Percentiles rank a stretch among this genome's conserved stretches.
Evolutionary conservation across 257 asterid species (phyloP).

Genomic region (Solanum pinnatisectum): DNA sequence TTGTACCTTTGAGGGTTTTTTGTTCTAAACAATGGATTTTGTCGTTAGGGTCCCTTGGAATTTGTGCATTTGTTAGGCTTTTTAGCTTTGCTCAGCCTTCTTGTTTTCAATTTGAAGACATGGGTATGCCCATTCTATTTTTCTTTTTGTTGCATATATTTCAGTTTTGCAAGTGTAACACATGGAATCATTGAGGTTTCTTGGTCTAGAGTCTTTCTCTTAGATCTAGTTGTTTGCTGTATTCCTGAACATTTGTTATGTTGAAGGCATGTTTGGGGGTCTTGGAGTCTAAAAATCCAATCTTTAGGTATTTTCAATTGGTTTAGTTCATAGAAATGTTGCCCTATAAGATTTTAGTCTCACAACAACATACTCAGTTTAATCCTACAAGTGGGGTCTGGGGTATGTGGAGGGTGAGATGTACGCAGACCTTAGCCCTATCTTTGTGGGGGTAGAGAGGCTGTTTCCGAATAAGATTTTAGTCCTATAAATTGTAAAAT

Average conservation of each 20-base stretch:
- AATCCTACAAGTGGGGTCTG: neutral
- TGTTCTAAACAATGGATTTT: neutral
- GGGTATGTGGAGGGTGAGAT: neutral
- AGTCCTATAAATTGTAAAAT: neutral
- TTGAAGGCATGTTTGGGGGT: neutral
- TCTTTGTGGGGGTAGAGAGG: neutral
- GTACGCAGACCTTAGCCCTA: neutral
- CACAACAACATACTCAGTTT: neutral
- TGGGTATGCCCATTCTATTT: conserved; percentile 23
- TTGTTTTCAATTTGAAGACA: conserved; percentile 13
- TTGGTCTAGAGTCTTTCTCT: neutral
- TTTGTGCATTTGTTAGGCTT: neutral
- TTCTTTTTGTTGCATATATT: neutral
- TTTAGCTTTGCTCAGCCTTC: conserved; percentile 5
- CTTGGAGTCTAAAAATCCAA: neutral
- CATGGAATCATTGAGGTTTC: neutral
- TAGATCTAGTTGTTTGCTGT: conserved; percentile 23
- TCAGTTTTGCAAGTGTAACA: neutral
- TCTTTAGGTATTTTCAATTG: neutral
- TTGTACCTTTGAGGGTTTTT: neutral
- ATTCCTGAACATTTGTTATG: neutral
- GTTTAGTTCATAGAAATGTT: neutral
- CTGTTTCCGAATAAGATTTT: neutral
- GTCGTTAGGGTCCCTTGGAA: conserved; percentile 15
- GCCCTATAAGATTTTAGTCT: neutral